A percentile compares a stretch with the other conserved stretches of the same genome.
Evolutionary conservation across 345 rosid genomes (phyloP).

Genomic region (Salix viminalis): DNA sequence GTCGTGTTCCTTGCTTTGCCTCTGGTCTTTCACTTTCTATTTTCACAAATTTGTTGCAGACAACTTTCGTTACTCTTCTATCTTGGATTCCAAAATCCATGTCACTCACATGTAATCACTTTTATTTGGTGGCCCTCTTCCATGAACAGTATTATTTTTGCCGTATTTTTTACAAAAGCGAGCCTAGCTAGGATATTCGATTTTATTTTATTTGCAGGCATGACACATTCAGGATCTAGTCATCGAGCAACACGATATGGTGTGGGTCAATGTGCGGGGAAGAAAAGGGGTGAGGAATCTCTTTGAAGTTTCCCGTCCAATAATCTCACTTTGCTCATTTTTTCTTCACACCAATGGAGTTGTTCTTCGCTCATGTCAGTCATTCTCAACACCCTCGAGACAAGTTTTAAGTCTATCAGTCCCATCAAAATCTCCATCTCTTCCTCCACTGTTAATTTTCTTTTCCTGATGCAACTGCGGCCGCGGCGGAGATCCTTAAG

Average conservation of each 20-base stretch:
- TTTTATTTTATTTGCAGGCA: constrained; percentile 37
- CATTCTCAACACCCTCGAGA: constrained; percentile 87
- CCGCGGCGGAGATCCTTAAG: constrained; percentile 70
- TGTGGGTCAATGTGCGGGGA: constrained; percentile 78
- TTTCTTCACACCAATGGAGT: constrained; percentile 93
- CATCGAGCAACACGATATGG: constrained; percentile 25
- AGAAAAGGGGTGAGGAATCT: constrained; percentile 85
- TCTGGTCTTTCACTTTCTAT: constrained; percentile 37
- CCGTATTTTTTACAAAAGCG: constrained; percentile 35
- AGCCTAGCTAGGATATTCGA: constrained; percentile 13
- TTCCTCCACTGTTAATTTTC: constrained; percentile 58
- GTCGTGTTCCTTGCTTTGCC: constrained; percentile 50
- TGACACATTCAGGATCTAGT: constrained; percentile 34
- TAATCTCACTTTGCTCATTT: constrained; percentile 87
- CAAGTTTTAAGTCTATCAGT: constrained; percentile 78
- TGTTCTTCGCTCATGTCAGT: constrained; percentile 61
- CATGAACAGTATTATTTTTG: background rate
- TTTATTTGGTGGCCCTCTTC: constrained; percentile 35
- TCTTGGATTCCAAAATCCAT: constrained; percentile 26
- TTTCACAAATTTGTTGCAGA: constrained; percentile 12
- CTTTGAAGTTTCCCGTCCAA: constrained; percentile 72
- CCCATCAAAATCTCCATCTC: constrained; percentile 93
- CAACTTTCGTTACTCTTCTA: constrained; percentile 19
- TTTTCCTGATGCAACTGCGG: constrained; percentile 67
- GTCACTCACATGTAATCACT: constrained; percentile 45